phyloP scores from a whole-genome alignment of 371 early-diverging fungal species.

The Actinomortierella ambigua region DNA sequence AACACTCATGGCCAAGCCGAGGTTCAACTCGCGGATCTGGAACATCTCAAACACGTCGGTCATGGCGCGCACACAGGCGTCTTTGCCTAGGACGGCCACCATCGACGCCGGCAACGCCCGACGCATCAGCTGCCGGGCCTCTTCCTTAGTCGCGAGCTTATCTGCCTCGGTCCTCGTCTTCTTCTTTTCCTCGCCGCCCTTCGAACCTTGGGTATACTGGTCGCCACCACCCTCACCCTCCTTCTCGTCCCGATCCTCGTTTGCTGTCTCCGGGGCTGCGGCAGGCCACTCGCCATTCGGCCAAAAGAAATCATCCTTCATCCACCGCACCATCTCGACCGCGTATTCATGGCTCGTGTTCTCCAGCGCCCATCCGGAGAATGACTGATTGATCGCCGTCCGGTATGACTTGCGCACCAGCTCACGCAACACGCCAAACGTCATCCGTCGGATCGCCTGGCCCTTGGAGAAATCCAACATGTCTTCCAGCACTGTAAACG shows the following conservation, averaged over 20 bases:
- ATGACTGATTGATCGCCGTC: constrained; percentile 40
- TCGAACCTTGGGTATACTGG: not conserved
- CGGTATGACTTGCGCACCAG: constrained; percentile 44
- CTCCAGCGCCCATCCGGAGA: constrained; percentile 34
- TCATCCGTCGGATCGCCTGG: constrained; percentile 45
- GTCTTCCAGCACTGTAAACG: constrained; percentile 42
- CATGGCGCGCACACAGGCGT: constrained; percentile 35
- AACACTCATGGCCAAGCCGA: constrained; percentile 37
- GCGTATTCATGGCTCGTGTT: constrained; percentile 34
- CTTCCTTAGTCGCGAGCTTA: constrained; percentile 24
- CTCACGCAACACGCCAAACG: constrained; percentile 40
- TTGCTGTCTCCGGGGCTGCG: not conserved
- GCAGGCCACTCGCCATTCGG: constrained; percentile 40
- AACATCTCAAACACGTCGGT: constrained; percentile 44
- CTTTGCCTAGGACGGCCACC: constrained; percentile 53
- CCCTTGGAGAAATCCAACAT: constrained; percentile 46
- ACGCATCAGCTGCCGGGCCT: constrained; percentile 35
- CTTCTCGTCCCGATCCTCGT: no score
- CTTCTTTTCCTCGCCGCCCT: not conserved
- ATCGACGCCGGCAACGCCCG: constrained; percentile 47
- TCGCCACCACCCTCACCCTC: not conserved
- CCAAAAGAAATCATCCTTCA: constrained; percentile 45
- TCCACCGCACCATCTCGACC: constrained; percentile 37
- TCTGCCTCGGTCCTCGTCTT: constrained; percentile 20
- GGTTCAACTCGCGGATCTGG: constrained; percentile 42